Conservation (phyloP, 305 asterid genomes). For the Fraxinus sp. region DNA sequence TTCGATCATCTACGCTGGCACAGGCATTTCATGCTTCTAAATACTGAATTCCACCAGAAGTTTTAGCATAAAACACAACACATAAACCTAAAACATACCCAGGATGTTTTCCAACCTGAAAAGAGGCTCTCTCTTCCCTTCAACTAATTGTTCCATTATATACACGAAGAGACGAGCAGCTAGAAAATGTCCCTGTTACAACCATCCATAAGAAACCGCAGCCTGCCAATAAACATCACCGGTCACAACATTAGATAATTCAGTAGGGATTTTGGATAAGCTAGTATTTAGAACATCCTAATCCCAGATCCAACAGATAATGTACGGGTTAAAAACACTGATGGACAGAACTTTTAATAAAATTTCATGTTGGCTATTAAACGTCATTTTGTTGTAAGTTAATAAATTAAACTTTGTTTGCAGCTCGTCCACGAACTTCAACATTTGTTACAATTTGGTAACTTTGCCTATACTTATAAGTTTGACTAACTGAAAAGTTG, state of each 20-base stretch:
- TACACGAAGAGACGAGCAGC: background rate
- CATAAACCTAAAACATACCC: background rate
- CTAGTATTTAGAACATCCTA: background rate
- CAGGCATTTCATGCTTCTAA: background rate
- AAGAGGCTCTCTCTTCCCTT: background rate
- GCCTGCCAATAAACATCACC: background rate
- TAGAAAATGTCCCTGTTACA: background rate
- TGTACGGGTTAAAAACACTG: background rate
- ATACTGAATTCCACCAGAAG: background rate
- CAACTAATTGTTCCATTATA: background rate
- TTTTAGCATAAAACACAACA: background rate
- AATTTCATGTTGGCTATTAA: background rate
- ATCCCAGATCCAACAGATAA: background rate
- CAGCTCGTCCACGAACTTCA: background rate
- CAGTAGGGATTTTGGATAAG: background rate
- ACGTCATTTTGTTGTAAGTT: background rate
- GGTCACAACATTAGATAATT: background rate
- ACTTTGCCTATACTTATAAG: background rate
- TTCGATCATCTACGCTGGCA: background rate
- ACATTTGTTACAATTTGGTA: background rate
- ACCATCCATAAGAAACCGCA: background rate
- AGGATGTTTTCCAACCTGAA: background rate
- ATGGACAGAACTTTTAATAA: background rate
- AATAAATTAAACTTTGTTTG: background rate
- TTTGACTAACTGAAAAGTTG: background rate